Percentiles rank a stretch among this genome's conserved stretches.
Conservation (phyloP, 202 grass and related monocot species). For the Cymbopogon flexuosus region DNA sequence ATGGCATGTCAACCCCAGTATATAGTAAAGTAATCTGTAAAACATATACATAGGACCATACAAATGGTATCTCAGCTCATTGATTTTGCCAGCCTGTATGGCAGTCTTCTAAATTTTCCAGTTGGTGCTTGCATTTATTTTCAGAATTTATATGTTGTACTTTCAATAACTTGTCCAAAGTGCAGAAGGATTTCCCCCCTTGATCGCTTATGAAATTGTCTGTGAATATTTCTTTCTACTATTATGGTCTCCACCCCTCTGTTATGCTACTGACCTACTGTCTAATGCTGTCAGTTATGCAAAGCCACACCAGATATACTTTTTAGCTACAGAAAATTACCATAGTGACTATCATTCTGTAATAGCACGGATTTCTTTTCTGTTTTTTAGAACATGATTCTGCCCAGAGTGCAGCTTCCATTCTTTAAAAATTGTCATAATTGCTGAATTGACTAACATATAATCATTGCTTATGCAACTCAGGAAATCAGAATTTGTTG, state of each 20-base stretch:
- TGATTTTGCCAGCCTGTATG: not conserved
- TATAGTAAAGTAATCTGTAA: not conserved
- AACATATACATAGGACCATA: not conserved
- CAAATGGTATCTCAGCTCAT: not conserved
- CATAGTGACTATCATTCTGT: not conserved
- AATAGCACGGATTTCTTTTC: not conserved
- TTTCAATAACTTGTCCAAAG: not conserved
- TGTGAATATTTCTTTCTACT: not conserved
- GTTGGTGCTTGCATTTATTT: not conserved
- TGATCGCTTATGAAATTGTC: not conserved
- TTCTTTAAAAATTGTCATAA: not conserved
- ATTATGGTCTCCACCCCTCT: not conserved
- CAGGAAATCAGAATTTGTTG: constrained; percentile 89
- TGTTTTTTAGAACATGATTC: not conserved
- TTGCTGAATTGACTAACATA: not conserved
- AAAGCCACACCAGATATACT: not conserved
- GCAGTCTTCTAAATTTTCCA: not conserved
- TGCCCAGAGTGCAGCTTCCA: not conserved
- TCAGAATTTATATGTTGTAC: not conserved
- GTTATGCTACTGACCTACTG: not conserved
- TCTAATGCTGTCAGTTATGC: not conserved
- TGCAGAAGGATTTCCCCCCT: not conserved
- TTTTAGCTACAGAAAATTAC: not conserved
- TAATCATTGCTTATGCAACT: constrained; percentile 17
- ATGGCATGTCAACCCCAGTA: not conserved